Evolutionary conservation across 2,329 filamentous ascomycete genomes (phyloP), one percentile per base, ranked within the genome.

Genomic region (Ceratocystis variospora): DNA sequence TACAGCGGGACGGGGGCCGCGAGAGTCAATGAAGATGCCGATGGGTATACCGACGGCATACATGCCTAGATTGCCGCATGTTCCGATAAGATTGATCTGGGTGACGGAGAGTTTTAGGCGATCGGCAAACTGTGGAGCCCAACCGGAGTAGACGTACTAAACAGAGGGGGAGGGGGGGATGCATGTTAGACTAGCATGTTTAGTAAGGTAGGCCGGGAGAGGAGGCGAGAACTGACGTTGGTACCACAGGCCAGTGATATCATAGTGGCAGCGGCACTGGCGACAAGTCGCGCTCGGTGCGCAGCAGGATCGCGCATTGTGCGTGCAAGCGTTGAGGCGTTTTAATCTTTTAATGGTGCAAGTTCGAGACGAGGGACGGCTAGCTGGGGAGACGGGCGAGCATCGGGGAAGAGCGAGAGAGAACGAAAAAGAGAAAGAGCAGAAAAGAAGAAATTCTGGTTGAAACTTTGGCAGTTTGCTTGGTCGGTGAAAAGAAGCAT

Each of bases 81-180:
- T 80, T 55, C 89, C 92, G 73, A 99, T 92, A 70, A 97, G 76
- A 76, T 99, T 97, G 76, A 85, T 91, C 75, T 96, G 82, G 2
- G 93, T 97, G n/a, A 94, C 88, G 15, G 91, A 91, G 68, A 97
- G 83, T 73, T 88, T 86, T 71, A 99, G 80, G 71, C 84, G 86
- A 72, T 95, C 87, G 62, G 92, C 91, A 73, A 96, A 96, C 76
- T 96, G 92, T 22, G 94, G 94, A 15, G 90, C 91, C 92, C 94
- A 99, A 76, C 93, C 93, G 66, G 91, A 96, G 77, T 96, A 99
- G 73, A 92, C 93, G 83, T 99, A 97, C 90, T 96, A 73, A 22
- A 62, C 63, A 17, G 45, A 63, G 55, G 46, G 37, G 44, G 46
- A 31, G 44, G 22, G 22, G 22, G 44, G 64, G 45, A 55, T 48